Base-by-base conservation (phyloP, 257 asterid genomes). In the Verbena officinalis region DNA sequence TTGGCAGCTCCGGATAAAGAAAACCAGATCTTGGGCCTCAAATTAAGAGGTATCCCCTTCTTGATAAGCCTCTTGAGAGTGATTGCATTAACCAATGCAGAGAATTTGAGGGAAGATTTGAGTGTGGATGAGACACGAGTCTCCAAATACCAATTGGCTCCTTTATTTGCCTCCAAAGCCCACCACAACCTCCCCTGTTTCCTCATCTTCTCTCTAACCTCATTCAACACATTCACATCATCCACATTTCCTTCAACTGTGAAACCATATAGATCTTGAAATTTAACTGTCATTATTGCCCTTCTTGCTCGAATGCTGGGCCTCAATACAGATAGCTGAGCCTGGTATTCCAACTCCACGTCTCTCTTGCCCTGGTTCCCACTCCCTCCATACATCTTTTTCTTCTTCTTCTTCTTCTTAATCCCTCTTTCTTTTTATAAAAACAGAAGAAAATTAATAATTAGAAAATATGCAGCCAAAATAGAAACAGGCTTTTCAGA, bases 221-320 rank as follows among this genome's bases (percentile, higher is more conserved):
- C 99, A 76, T 93, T 93, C 89, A 93, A 69, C 55, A 90, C 95
- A 80, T 93, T 93, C 14, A 90, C 99, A 79, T 93, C 99, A 80
- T 93, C 99, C 66, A 93, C 99, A 83, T 90, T 93, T 4, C 99
- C 99, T 75, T 93, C 97, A 20, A 93, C 99, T 0, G 88, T 80
- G 78, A 93, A 93, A 23, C 87, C 96, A 66, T 93, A 93, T 60
- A 93, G 84, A 84, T 93, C 99, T 75, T 93, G 97, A 71, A 93
- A 93, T 70, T 93, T 93, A 14, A 93, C 99, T 16, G 84, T 81
- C 73, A 93, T 90, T 33, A 87, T 90, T 48, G 97, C 99, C 85
- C 99, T 79, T 62, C 97, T 75, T 3, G 95, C 75, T 49, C 86
- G 91, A 73, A 93, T 87, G 77, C 99, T 93, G 24, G 99, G 99